phyloP scores from a whole-genome alignment of 2,329 filamentous ascomycete genomes.

The Colletotrichum musae region DNA sequence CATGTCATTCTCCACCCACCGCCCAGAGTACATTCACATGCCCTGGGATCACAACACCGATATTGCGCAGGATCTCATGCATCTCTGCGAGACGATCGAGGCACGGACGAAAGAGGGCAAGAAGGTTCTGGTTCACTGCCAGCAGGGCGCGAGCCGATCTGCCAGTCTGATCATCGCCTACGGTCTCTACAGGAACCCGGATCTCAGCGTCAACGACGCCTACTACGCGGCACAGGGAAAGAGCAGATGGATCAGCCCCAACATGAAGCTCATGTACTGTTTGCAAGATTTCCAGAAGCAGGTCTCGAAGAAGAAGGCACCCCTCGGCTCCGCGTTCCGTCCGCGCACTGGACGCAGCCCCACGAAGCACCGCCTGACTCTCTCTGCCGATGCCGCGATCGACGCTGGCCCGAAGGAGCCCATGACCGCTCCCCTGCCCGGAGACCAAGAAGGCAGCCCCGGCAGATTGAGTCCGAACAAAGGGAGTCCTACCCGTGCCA shows the following conservation, averaged over 20 bases:
- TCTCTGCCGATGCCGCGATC: conserved; percentile 70
- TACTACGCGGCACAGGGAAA: conserved; percentile 85
- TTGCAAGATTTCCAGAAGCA: conserved; percentile 85
- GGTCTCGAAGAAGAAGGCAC: conserved; percentile 64
- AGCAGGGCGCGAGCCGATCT: conserved; percentile 88
- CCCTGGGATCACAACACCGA: conserved; percentile 92
- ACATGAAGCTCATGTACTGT: conserved; percentile 94
- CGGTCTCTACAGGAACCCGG: conserved; percentile 83
- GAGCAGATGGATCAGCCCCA: conserved; percentile 90
- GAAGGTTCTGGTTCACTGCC: conserved; percentile 86
- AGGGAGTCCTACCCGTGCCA: conserved; percentile 60
- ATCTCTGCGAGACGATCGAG: conserved; percentile 83
- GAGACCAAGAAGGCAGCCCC: conserved; percentile 63
- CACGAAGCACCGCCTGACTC: conserved; percentile 71
- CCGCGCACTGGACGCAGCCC: conserved; percentile 67
- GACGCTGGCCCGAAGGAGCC: conserved; percentile 68
- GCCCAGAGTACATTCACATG: conserved; percentile 89
- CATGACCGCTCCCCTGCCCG: conserved; percentile 69
- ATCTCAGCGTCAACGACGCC: conserved; percentile 84
- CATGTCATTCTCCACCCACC: conserved; percentile 56
- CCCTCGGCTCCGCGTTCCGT: conserved; percentile 62
- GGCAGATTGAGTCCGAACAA: conserved; percentile 57
- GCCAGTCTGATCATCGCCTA: conserved; percentile 91
- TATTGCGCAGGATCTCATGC: conserved; percentile 82
- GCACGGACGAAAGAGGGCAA: conserved; percentile 80